These are phyloP conservation scores for Diaporthe helianthi DNA, from an alignment of 2,329 filamentous ascomycete genomes.

Conservation along the genomic window DNA sequence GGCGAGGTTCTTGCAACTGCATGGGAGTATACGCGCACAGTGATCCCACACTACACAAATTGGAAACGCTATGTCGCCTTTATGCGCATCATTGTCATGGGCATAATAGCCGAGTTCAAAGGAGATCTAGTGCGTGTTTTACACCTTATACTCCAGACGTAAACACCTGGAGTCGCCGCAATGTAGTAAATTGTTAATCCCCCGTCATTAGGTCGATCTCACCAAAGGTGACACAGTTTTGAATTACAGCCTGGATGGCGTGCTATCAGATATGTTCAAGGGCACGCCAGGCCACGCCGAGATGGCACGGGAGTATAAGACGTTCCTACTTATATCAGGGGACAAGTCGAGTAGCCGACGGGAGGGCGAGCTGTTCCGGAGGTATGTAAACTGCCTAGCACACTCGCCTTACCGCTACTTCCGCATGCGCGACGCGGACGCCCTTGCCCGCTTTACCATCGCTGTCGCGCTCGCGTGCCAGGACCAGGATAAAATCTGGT, in stretches of 20 bases:
- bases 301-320: background rate
- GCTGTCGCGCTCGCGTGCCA: background rate
- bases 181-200: background rate
- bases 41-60: background rate
- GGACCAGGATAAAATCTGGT: background rate
- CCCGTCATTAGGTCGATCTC: background rate
- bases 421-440: background rate
- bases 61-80: background rate
- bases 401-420: background rate
- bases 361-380: background rate
- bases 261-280: constrained; percentile 4
- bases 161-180: too few species aligned
- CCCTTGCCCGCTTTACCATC: background rate
- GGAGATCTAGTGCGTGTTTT: background rate
- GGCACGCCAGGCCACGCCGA: background rate
- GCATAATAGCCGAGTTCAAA: background rate
- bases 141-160: too few species aligned
- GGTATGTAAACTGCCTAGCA: background rate
- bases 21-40: background rate
- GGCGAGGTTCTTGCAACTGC: background rate
- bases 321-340: background rate
- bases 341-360: background rate
- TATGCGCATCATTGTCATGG: constrained; percentile 4
- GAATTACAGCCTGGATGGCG: background rate
- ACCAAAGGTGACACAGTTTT: background rate